Base-by-base conservation (phyloP, 768 basidiomycete genomes). In the Mycena indigotica region DNA sequence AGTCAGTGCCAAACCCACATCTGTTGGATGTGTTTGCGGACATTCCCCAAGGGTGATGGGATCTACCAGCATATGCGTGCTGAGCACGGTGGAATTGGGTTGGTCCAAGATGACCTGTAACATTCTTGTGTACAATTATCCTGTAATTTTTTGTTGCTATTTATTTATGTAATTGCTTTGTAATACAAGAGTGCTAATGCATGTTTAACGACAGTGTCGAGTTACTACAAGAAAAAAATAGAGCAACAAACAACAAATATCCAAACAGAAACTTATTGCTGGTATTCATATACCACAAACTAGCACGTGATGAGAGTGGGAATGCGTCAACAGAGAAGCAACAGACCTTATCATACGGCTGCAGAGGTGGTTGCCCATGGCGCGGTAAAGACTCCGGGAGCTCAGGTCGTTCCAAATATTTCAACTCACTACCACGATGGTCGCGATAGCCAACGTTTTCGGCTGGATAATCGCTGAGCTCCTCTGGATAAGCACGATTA, bases 21-120 rank as follows among this genome's bases (percentile, higher is more conserved):
- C 1, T 93, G 91, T 57, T 93, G 91, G 91, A 83, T 84, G 23
- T 93, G 91, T 68, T 64, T 89, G 68, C 71, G 79, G 70, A 89
- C 86, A 39, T 93, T 91, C 71, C 80, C 82, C 0, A 75, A 77
- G 30, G 85, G 87, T 2, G 73, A 84, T 15, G 87, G 84, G 10
- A 87, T 92, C n/a, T 93, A 93, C 63, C 80, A 79, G 0, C 91
- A 93, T 67, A 93, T 93, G 91, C 80, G 83, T 5, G 55, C 61
- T 4, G 73, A 70, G 45, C 91, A 93, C 69, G 89, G 90, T 4
- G 79, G 83, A 28, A 86, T 87, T 52, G 86, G 87, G 2, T 55
- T 80, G 46, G 61, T 52, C 16, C 64, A 65, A 21, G 45, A 50
- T 5, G 54, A 38, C 55, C 10, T 49, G 15, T 24, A 49, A 19